Evolutionary conservation across 805 yeast genomes (phyloP).

Genomic region (Hanseniaspora clermontiae): DNA sequence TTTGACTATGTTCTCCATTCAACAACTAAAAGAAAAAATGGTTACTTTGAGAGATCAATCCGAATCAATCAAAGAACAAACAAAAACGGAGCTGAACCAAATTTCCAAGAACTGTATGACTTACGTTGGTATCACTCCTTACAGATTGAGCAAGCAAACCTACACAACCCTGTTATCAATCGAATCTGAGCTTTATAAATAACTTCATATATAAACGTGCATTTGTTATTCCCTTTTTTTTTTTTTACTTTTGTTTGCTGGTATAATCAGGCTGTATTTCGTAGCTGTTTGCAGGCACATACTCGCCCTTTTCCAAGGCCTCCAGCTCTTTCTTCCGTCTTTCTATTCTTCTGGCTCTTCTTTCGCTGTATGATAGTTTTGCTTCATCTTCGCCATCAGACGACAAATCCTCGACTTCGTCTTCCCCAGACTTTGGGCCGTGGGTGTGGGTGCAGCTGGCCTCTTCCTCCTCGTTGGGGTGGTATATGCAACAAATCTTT

Average conservation of each 20-base stretch:
- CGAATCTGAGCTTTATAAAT: conserved; percentile 33
- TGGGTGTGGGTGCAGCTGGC: conserved; percentile 23
- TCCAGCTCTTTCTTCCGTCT: conserved; percentile 26
- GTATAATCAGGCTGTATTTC: conserved; percentile 68
- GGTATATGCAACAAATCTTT: conserved; percentile 78
- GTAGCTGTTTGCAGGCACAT: conserved; percentile 66
- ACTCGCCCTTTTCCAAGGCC: conserved; percentile 17
- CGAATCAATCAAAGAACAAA: conserved; percentile 36
- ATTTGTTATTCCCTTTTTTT: conserved; percentile 14
- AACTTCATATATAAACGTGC: background rate
- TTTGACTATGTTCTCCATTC: conserved; percentile 67
- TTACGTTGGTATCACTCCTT: conserved; percentile 89
- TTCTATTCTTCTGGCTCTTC: conserved; percentile 27
- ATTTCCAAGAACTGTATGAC: conserved; percentile 82
- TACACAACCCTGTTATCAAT: conserved; percentile 56
- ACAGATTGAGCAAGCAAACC: conserved; percentile 77
- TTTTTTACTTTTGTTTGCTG: conserved; percentile 4
- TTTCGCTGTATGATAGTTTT: conserved; percentile 25
- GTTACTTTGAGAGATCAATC: conserved; percentile 14
- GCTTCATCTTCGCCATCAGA: conserved; percentile 31
- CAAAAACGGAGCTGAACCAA: conserved; percentile 41
- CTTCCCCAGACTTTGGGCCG: conserved; percentile 10
- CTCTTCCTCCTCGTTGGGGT: conserved; percentile 46
- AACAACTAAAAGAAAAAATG: conserved; percentile 39
- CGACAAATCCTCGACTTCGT: conserved; percentile 16